Evolutionary conservation across 352 stramenopile species (phyloP), one percentile per base, ranked within the genome.

Genomic region (Aphanomyces euteiches): DNA sequence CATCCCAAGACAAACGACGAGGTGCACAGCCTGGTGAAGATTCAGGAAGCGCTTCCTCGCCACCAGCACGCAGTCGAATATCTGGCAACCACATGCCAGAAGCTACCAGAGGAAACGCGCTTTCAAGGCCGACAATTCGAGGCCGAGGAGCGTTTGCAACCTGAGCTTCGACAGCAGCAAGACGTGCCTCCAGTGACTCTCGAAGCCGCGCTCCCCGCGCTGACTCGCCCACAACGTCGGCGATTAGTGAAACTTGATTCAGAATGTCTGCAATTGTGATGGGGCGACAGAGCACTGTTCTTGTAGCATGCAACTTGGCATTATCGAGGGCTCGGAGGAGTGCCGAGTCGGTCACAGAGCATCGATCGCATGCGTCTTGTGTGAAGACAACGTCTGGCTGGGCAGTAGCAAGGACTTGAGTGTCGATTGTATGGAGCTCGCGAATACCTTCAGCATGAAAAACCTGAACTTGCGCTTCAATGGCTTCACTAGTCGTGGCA

Each of bases 21-120:
- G 69, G 58, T 39, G 53, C 47, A 56, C 60, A 69, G 5, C 69
- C 69, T 15, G 41, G 40, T 13, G 36, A 48, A 47, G 64, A 66
- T 7, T 72, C 47, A 21, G 34, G n/a, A 7, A 74, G 40, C 5
- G 59, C 69, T 56, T 74, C 69, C 7, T 48, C 38, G 0, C 63
- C 64, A 39, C 69, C 69, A 4, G 69, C 69, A 1, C 58, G 47
- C 5, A 15, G 3, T n/a, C 67, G 64, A 60, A 74, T 71, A 37
- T 74, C 69, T 3, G 69, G 69, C 58, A 74, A 38, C 69, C 69
- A 74, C 41, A 60, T 28, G 7, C 69, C 69, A 7, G 60, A 69
- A 8, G 63, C 67, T 12, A 69, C 64, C 6, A 74, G 69, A 12
- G 69, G 69, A 38, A 65, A 69, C 43, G 70, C 60, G 48, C 69